phyloP scores from a whole-genome alignment of 1,284 basidiomycete species.

The Mixia osmundae region DNA sequence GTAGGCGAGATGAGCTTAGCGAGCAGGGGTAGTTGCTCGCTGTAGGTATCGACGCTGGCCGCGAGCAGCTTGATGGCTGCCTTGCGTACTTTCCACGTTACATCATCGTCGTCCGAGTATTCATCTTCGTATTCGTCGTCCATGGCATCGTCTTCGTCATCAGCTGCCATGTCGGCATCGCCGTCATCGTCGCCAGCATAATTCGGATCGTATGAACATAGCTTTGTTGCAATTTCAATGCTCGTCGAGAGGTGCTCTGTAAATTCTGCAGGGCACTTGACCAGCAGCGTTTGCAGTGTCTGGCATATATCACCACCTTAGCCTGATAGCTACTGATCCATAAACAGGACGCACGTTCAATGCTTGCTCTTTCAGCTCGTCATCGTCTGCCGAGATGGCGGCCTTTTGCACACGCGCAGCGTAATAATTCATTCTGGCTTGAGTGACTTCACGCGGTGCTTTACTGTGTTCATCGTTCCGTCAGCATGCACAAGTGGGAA shows the following conservation, averaged over 20 bases:
- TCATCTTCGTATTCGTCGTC: slow-evolving; percentile 37
- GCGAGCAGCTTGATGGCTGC: slow-evolving; percentile 73
- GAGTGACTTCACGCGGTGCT: no score
- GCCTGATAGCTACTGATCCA: no score
- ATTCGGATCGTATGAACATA: slow-evolving; percentile 81
- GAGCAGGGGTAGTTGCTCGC: slow-evolving; percentile 53
- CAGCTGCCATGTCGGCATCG: slow-evolving; percentile 12
- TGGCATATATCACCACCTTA: slow-evolving; percentile 22
- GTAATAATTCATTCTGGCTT: no score
- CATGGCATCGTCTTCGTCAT: slow-evolving; percentile 43
- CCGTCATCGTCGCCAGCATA: slow-evolving; percentile 32
- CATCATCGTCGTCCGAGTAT: slow-evolving; percentile 93
- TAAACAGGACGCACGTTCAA: slow-evolving; percentile 35
- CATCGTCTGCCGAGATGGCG: no score
- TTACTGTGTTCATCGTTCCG: no score
- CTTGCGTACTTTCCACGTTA: slow-evolving; percentile 93
- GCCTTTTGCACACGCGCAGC: no score
- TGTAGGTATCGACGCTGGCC: slow-evolving; percentile 62
- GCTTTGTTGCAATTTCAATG: slow-evolving; percentile 41
- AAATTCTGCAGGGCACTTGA: slow-evolving; percentile 61
- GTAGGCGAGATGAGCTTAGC: slow-evolving; percentile 67
- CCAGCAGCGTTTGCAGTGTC: slow-evolving; percentile 59
- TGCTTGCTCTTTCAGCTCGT: slow-evolving; percentile 51
- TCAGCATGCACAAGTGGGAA: no score
- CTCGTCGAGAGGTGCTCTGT: slow-evolving; percentile 45